Base-by-base conservation (phyloP, 2,329 filamentous ascomycete genomes). In the Venturia aucupariae region DNA sequence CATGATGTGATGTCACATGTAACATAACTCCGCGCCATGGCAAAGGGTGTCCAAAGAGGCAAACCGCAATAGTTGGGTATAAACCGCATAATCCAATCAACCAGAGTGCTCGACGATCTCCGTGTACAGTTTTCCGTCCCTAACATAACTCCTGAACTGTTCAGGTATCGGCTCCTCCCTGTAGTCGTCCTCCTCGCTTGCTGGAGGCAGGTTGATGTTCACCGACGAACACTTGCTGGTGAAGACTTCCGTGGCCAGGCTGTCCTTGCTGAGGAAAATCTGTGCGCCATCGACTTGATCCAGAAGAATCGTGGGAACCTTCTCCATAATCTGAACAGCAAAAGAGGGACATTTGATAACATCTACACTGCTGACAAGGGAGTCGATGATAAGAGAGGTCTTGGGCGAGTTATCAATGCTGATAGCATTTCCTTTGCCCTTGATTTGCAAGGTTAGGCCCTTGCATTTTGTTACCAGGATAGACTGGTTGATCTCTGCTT, bases 71-170 rank as follows among this genome's bases (percentile, higher is more conserved):
- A 57, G 51, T 7, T 57, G 51, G 51, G 51, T 57, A 57, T 57
- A 57, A 42, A 61, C 38, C 22, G 59, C 38, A 38, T 15, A 42
- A 27, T 46, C 27, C 30, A 35, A 38, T 64, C 54, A 97, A 65
- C 93, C 92, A 68, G 90, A 86, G 78, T 97, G 93, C 71, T 94
- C 92, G 22, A 99, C 94, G 75, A 99, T 97, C 82, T 97, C 93
- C 72, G 86, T 96, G 35, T 93, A 84, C 67, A 97, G 74, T 68
- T 89, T 86, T 27, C 90, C 89, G 76, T 91, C 80, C 75, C 87
- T 90, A 79, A 84, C 81, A 83, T 81, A 90, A 81, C 73, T 91
- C 85, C 91, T 86, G 71, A 97, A 89, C 80, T 99, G 94, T 72
- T 92, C 90, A 0, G 94, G 94, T 66, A 97, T 76, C 0, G 94